phyloP scores from a whole-genome alignment of 495 filamentous ascomycete genomes.

The Usnea hakonensis region DNA sequence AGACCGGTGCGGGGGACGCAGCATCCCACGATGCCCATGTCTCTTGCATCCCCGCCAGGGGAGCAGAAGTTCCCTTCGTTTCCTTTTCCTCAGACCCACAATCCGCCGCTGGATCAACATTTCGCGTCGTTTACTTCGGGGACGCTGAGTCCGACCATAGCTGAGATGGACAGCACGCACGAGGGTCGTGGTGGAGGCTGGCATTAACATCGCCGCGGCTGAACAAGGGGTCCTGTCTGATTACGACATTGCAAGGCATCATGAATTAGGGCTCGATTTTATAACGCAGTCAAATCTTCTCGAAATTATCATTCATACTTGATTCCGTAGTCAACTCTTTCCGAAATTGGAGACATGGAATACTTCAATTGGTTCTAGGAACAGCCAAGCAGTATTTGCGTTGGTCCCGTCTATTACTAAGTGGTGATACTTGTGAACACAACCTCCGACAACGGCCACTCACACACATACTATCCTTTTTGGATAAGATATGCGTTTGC shows the following conservation, averaged over 20 bases:
- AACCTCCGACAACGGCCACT: no score
- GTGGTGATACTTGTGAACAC: not conserved
- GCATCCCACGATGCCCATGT: not conserved
- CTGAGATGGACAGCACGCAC: constrained; percentile 5
- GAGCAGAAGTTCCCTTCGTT: constrained; percentile 2
- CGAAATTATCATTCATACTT: not conserved
- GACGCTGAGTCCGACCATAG: not conserved
- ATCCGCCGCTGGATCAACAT: not conserved
- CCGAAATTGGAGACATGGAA: not conserved
- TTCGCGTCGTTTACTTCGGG: not conserved
- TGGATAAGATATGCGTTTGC: not conserved
- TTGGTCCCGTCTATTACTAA: not conserved
- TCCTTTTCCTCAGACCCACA: not conserved
- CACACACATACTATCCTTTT: no score
- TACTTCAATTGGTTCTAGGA: no score
- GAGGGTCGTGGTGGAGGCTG: not conserved
- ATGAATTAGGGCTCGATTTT: not conserved
- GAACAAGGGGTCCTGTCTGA: not conserved
- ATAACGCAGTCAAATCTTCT: not conserved
- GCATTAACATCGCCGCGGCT: not conserved
- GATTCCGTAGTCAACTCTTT: not conserved
- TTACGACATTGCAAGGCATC: not conserved
- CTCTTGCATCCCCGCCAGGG: not conserved
- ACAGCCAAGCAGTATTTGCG: not conserved
- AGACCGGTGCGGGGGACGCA: not conserved